phyloP scores from a whole-genome alignment of 805 yeast species.

The Candida khao-thaluensis region DNA sequence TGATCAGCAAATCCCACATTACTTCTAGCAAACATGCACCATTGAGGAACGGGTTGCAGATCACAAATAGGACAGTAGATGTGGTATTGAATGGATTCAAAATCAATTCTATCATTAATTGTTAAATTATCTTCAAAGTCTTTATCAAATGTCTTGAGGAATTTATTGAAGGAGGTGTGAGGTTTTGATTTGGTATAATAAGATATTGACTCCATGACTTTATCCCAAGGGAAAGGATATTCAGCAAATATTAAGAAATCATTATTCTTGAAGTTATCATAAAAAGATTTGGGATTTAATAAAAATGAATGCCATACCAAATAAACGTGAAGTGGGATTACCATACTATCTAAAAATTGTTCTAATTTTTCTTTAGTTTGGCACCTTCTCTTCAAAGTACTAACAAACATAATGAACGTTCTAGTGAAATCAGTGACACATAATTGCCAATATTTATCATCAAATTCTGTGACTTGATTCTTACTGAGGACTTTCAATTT shows the following conservation, averaged over 20 bases:
- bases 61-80: background rate
- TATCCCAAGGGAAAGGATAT: constrained; percentile 4
- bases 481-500: background rate
- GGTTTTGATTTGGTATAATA: background rate
- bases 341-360: background rate
- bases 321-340: constrained; percentile 1
- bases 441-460: constrained; percentile 5
- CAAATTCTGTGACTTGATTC: background rate
- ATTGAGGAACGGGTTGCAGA: background rate
- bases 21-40: background rate
- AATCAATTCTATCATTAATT: background rate
- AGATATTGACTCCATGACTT: background rate
- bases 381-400: background rate
- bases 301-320: constrained; percentile 24
- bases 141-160: no score
- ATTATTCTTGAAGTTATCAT: constrained; percentile 15
- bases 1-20: constrained; percentile 1
- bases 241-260: constrained; percentile 3
- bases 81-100: background rate
- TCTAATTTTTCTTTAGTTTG: background rate
- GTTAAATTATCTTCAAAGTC: background rate
- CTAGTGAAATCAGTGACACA: constrained; percentile 3
- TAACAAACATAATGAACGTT: background rate
- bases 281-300: constrained; percentile 18
- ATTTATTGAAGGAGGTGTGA: background rate